Evolutionary conservation across 805 yeast species (phyloP).

Genomic region (Priceomyces carsonii): DNA sequence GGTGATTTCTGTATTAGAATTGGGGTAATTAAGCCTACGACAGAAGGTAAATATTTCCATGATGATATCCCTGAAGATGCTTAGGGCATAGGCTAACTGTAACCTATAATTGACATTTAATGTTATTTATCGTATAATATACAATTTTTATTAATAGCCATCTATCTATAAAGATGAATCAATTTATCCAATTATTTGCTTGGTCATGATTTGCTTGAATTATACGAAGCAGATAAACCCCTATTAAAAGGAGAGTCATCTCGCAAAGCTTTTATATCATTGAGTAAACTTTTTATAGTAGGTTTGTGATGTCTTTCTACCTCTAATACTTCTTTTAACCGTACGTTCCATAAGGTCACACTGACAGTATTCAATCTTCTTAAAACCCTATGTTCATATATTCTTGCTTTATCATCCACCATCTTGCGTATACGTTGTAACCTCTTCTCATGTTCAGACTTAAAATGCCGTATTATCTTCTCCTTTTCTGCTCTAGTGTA

Average conservation of each 20-base stretch:
- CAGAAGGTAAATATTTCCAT: conserved; percentile 92
- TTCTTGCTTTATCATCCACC: conserved; percentile 21
- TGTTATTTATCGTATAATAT: too few species aligned
- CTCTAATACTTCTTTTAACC: conserved; percentile 42
- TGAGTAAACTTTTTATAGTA: conserved; percentile 28
- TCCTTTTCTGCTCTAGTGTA: conserved; percentile 37
- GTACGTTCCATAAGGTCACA: conserved; percentile 51
- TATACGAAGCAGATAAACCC: too few species aligned
- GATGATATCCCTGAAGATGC: conserved; percentile 87
- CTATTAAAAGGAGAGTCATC: too few species aligned
- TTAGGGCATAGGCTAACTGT: too few species aligned
- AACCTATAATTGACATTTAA: too few species aligned
- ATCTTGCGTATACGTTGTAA: conserved; percentile 23
- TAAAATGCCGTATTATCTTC: conserved; percentile 30
- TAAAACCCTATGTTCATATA: conserved; percentile 36
- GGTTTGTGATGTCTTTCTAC: conserved; percentile 45
- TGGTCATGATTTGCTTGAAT: too few species aligned
- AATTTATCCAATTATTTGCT: too few species aligned
- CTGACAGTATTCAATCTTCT: conserved; percentile 48
- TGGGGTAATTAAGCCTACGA: conserved; percentile 86
- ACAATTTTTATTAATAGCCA: too few species aligned
- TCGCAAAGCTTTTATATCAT: conserved; percentile 17
- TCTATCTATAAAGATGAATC: too few species aligned
- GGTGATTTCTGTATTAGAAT: conserved; percentile 89
- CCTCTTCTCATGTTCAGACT: conserved; percentile 20